A percentile compares a stretch with the other conserved stretches of the same genome.
These are phyloP conservation scores for Coleophoma cylindrospora DNA, from an alignment of 2,329 filamentous ascomycete species.

Conservation along the genomic window DNA sequence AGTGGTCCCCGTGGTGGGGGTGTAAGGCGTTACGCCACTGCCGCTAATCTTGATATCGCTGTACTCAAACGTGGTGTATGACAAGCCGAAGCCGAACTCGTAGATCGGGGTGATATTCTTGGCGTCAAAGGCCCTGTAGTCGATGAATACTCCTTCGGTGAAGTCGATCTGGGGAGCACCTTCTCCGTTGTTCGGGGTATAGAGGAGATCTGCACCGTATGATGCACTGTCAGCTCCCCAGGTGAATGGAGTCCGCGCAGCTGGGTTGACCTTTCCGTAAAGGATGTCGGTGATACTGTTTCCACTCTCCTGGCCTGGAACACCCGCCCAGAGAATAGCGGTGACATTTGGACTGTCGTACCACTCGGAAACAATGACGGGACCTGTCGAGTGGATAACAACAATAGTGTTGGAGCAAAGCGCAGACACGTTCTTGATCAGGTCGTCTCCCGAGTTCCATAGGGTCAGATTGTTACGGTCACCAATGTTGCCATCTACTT, in stretches of 20 bases:
- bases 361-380: conserved; percentile 72
- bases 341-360: conserved; percentile 74
- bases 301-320: conserved; percentile 80
- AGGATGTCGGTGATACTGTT: conserved; percentile 78
- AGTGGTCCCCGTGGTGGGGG: conserved; percentile 56
- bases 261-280: conserved; percentile 74
- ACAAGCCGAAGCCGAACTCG: conserved; percentile 77
- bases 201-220: conserved; percentile 37
- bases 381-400: conserved; percentile 79
- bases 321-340: conserved; percentile 76
- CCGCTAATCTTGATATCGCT: conserved; percentile 50
- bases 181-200: conserved; percentile 61
- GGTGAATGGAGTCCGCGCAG: conserved; percentile 74
- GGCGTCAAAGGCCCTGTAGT: conserved; percentile 71
- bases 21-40: conserved; percentile 17
- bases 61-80: conserved; percentile 75
- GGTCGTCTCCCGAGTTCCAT: conserved; percentile 74
- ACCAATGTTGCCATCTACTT: conserved; percentile 75
- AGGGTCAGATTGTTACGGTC: conserved; percentile 91
- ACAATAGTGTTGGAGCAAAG: conserved; percentile 86
- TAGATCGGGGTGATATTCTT: conserved; percentile 62
- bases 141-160: conserved; percentile 74
- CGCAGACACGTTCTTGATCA: conserved; percentile 76
- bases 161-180: conserved; percentile 69
- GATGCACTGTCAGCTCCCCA: conserved; percentile 56